Evolutionary conservation across 2,329 filamentous ascomycete species (phyloP).

Genomic region (Endothia cerciana): DNA sequence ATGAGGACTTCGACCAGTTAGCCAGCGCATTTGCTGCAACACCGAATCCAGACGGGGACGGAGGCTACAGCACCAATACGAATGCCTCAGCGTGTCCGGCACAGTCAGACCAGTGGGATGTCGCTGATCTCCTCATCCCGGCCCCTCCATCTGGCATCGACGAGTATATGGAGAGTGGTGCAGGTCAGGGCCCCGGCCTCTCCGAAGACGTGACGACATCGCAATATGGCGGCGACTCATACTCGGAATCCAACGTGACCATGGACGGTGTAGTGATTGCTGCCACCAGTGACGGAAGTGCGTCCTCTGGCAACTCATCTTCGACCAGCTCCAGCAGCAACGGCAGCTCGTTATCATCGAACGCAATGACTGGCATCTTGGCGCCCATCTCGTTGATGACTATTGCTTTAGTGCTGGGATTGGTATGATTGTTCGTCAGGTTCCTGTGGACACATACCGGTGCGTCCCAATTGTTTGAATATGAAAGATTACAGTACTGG

Average conservation of each 20-base stretch:
- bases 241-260: slow-evolving; percentile 26
- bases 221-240: slow-evolving; percentile 25
- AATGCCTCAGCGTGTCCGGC: slow-evolving; percentile 54
- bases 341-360: slow-evolving; percentile 1
- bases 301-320: slow-evolving; percentile 9
- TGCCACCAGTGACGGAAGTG: slow-evolving; percentile 18
- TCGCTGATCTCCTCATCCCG: slow-evolving; percentile 55
- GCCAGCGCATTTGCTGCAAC: slow-evolving; percentile 52
- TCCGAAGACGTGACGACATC: slow-evolving; percentile 42
- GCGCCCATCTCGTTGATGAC: neutral
- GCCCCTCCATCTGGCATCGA: slow-evolving; percentile 54
- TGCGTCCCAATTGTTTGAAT: neutral
- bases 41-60: slow-evolving; percentile 54
- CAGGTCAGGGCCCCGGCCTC: slow-evolving; percentile 58
- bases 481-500: too few species aligned
- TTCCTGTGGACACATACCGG: neutral
- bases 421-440: neutral
- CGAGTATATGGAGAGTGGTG: slow-evolving; percentile 58
- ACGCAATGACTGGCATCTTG: neutral
- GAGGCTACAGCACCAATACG: slow-evolving; percentile 53
- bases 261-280: slow-evolving; percentile 22
- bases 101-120: slow-evolving; percentile 52
- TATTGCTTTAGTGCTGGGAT: neutral
- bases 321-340: slow-evolving; percentile 10
- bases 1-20: slow-evolving; percentile 64